phyloP scores from a whole-genome alignment of 768 basidiomycete species.

The Tylopilus felleus region DNA sequence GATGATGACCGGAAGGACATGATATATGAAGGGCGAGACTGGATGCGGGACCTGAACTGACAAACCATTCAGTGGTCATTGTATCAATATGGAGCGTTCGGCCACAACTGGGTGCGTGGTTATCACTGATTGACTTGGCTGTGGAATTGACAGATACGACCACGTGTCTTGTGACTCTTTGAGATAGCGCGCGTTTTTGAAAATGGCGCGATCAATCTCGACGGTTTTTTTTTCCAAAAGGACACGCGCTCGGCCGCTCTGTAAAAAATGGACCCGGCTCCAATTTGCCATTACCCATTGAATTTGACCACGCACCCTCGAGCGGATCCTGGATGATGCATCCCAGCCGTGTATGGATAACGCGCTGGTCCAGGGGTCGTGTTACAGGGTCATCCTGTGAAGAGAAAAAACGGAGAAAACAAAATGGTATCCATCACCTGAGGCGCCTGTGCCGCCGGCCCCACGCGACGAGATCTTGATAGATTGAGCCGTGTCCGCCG shows the following conservation, averaged over 20 bases:
- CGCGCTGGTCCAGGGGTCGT: background rate
- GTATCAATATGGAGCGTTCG: background rate
- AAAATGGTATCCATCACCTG: background rate
- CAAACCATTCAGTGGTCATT: background rate
- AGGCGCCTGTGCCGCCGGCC: background rate
- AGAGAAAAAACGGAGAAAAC: background rate
- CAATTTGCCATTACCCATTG: background rate
- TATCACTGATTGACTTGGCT: too few relatives aligned
- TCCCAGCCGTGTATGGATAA: background rate
- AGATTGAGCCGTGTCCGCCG: background rate
- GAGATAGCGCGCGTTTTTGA: background rate
- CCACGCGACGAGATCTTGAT: background rate
- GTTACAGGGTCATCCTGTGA: background rate
- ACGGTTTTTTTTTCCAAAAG: background rate
- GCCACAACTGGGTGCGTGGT: too few relatives aligned
- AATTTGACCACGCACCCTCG: background rate
- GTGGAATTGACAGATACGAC: too few relatives aligned
- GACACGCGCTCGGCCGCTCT: background rate
- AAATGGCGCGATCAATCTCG: background rate
- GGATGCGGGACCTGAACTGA: too few relatives aligned
- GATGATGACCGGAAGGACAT: slow-evolving; percentile 9
- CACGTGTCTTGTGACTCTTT: too few relatives aligned
- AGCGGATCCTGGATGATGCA: background rate
- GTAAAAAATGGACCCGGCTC: background rate
- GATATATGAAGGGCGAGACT: background rate